These are phyloP conservation scores for Diaporthe caulivora DNA, from an alignment of 2,329 filamentous ascomycete species.

Conservation along the genomic window DNA sequence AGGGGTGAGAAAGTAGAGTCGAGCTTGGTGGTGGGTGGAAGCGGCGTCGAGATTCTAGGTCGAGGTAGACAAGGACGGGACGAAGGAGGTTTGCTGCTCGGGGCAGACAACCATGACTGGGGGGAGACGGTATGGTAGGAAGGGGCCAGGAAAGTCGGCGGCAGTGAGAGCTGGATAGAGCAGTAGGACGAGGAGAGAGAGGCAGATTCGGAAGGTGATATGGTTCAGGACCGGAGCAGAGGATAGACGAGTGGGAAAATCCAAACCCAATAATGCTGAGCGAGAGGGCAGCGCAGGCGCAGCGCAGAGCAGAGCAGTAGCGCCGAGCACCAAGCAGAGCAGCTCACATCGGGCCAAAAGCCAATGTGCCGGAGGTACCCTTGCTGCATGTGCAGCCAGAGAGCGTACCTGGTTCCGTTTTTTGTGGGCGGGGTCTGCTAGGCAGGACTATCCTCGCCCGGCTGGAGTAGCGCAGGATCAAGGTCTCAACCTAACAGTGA, in stretches of 20 bases:
- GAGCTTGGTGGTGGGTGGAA: constrained; percentile 31
- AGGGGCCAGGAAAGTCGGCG: constrained; percentile 23
- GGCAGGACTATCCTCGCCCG: constrained; percentile 1
- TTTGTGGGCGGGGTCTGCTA: constrained; percentile 27
- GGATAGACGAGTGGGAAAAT: constrained; percentile 38
- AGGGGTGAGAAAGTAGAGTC: neutral
- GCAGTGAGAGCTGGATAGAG: constrained; percentile 14
- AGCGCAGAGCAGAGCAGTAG: neutral
- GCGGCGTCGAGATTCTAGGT: constrained; percentile 25
- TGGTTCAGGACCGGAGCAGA: constrained; percentile 26
- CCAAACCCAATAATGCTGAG: constrained; percentile 32
- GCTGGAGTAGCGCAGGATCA: neutral
- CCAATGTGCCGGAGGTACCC: constrained; percentile 35
- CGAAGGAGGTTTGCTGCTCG: constrained; percentile 38
- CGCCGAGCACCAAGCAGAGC: constrained; percentile 28
- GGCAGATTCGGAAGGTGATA: constrained; percentile 16
- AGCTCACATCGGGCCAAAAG: constrained; percentile 35
- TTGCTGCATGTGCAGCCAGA: constrained; percentile 18
- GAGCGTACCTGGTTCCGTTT: neutral
- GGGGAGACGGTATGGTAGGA: neutral
- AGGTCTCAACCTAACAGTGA: constrained; percentile 19
- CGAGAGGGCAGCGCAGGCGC: constrained; percentile 25
- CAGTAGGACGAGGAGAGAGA: constrained; percentile 32
- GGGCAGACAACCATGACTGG: constrained; percentile 31
- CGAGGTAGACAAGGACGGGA: constrained; percentile 32